A percentile compares a stretch with the other conserved stretches of the same genome.
These are phyloP conservation scores for Echeveria elegans DNA, from an alignment of 164 flowering plant genomes.

Conservation along the genomic window DNA sequence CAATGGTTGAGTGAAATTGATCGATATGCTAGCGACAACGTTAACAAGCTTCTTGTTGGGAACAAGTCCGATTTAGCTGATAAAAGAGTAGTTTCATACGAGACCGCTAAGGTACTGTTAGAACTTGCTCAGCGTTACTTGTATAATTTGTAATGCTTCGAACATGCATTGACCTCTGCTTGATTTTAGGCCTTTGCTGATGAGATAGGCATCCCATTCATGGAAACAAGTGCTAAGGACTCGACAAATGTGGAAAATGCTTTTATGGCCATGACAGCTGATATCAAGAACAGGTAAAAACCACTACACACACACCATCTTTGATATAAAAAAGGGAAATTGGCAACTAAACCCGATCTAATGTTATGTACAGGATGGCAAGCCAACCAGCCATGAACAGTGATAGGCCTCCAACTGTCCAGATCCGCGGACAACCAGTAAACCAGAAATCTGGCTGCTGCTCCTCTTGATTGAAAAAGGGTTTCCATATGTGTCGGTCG, in stretches of 20 bases:
- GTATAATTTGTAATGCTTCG: too few species aligned
- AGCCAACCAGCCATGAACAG: slow-evolving; percentile 5
- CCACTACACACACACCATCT: too few species aligned
- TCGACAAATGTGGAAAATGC: slow-evolving; percentile 51
- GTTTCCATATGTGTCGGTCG: too few species aligned
- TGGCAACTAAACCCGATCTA: not conserved
- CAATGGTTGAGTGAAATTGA: slow-evolving; percentile 4
- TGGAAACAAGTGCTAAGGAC: slow-evolving; percentile 54
- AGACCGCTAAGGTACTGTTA: not conserved
- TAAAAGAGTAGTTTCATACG: not conserved
- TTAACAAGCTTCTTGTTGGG: slow-evolving; percentile 5
- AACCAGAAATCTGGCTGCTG: slow-evolving; percentile 6
- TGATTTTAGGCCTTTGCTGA: slow-evolving; percentile 44
- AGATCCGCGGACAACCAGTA: slow-evolving; percentile 6
- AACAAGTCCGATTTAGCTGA: slow-evolving; percentile 1
- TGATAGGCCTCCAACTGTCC: slow-evolving; percentile 6
- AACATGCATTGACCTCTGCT: not conserved
- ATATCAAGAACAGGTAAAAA: slow-evolving; percentile 37
- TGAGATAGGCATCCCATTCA: slow-evolving; percentile 48
- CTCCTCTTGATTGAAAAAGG: not conserved
- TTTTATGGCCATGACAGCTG: slow-evolving; percentile 53
- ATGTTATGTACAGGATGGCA: not conserved
- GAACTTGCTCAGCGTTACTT: not conserved
- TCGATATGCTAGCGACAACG: slow-evolving; percentile 2
- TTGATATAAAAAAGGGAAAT: too few species aligned